These are phyloP conservation scores for Colletotrichum filicis DNA, from an alignment of 2,329 filamentous ascomycete species.

Conservation along the genomic window DNA sequence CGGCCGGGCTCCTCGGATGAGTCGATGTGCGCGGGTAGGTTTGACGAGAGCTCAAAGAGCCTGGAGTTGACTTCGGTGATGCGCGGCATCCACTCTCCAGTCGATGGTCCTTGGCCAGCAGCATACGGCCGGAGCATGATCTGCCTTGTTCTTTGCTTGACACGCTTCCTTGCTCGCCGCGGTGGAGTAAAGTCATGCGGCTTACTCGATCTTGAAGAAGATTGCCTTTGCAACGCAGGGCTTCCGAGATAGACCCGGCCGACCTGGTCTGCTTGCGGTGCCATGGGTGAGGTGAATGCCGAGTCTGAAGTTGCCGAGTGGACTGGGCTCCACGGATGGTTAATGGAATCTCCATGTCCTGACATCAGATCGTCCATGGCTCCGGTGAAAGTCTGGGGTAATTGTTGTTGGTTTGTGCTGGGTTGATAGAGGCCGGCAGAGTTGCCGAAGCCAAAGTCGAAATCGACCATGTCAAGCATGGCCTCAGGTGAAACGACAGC, in stretches of 20 bases:
- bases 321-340: constrained; percentile 28
- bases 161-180: constrained; percentile 25
- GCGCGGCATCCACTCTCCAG: constrained; percentile 51
- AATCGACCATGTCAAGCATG: constrained; percentile 45
- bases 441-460: constrained; percentile 49
- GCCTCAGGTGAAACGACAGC: constrained; percentile 43
- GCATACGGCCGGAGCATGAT: constrained; percentile 42
- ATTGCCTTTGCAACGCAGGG: neutral
- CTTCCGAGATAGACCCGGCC: constrained; percentile 19
- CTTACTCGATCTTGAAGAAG: neutral
- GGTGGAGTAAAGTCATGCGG: neutral
- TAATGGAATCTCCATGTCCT: constrained; percentile 19
- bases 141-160: constrained; percentile 44
- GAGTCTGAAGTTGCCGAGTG: constrained; percentile 30
- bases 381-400: constrained; percentile 37
- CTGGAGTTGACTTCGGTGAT: constrained; percentile 51
- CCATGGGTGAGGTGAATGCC: constrained; percentile 26
- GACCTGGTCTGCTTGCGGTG: constrained; percentile 4
- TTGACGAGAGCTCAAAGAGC: constrained; percentile 49
- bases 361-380: constrained; percentile 31
- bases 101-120: constrained; percentile 37
- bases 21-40: constrained; percentile 44
- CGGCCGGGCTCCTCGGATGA: constrained; percentile 21
- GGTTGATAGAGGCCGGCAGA: constrained; percentile 42
- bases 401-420: constrained; percentile 39